Base-by-base conservation (phyloP, 2,329 filamentous ascomycete genomes). In the Trichophaea hybrida region DNA sequence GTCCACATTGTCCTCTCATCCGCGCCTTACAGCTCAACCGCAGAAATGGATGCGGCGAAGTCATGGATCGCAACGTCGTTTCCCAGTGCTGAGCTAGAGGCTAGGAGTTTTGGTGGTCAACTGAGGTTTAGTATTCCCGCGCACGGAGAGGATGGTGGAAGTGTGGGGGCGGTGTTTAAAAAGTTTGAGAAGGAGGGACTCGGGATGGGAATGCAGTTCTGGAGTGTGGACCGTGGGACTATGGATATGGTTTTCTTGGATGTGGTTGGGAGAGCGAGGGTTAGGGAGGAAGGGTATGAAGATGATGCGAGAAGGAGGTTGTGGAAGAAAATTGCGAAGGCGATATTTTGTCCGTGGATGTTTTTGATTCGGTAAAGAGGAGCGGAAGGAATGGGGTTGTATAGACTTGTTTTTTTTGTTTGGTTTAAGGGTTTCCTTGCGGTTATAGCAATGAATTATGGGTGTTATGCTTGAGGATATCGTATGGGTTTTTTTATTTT, bases 181-280 rank as follows among this genome's bases (percentile, higher is more conserved):
- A 65, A 67, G 8, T 57, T 68, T 13, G 90, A 96, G 72, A 50
- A 32, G 24, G 10, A 57, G 55, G 55, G 17, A 80, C 82, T 66
- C 77, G 83, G 63, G 86, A 84, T 68, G 74, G 80, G 17, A 72
- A 73, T 4, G 72, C 95, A 33, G 86, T 86, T 0, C 78, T 95
- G 52, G 84, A 88, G 70, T 88, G 38, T 44, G 15, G 48, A 62
- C 64, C 44, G 63, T 10, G 13, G 13, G 37, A 94, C 88, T 13
- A 74, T 96, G 46, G 90, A 96, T 70, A 87, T 95, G 72, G 89
- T 96, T 0, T 96, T 96, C 72, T 72, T 96, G 70, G 79, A 79
- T 32, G 93, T 96, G 69, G 88, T 95, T 0, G 83, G 84, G 1
- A 80, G 82, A 71, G 85, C 94, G 70, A 82, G 89, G 70, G 79